Base-by-base conservation (phyloP, 495 filamentous ascomycete species). In the Cryomyces minteri region DNA sequence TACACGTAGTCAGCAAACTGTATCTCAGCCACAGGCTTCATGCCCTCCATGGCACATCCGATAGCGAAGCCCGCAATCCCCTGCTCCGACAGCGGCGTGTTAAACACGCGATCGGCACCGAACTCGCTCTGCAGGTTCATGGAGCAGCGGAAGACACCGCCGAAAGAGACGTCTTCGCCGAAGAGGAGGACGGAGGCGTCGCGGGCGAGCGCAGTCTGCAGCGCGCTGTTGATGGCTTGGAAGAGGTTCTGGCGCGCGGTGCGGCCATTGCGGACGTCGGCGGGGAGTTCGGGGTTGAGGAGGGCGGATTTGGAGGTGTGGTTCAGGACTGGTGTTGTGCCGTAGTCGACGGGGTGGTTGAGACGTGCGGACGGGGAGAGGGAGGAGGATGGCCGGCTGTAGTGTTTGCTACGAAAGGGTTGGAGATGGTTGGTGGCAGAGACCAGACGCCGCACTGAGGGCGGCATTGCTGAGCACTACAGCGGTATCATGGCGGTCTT, bases 1-100 rank as follows among this genome's bases (percentile, higher is more conserved):
- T 80, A 96, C 38, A 98, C 79, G 60, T 98, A 98, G 62, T 98
- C 90, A 33, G 90, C 92, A 56, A 98, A 98, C 62, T 98, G 90
- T 43, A 98, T 90, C 65, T 98, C 90, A 1, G 92, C 88, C 12
- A 98, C 75, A 0, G 90, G 83, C 43, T 80, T 83, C 82, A 94
- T 85, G 5, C 90, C 90, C 63, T 94, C 80, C 14, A 84, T 80
- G 0, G 88, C 88, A 12, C 77, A 74, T 2, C 90, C 90, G 55
- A 94, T 84, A 8, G 80, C 92, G 55, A 96, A 96, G 0, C 90
- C 90, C 43, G 88, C 73, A 53, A 98, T 93, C 0, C 90, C 90
- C 61, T 96, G 90, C 54, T 98, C 90, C 9, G 79, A 80, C 53
- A 98, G 63, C 2, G 90, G 92, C 18, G 92, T 96, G 60, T 98